These are phyloP conservation scores for Sclerotinia minor DNA, from an alignment of 2,329 filamentous ascomycete species.

Conservation along the genomic window DNA sequence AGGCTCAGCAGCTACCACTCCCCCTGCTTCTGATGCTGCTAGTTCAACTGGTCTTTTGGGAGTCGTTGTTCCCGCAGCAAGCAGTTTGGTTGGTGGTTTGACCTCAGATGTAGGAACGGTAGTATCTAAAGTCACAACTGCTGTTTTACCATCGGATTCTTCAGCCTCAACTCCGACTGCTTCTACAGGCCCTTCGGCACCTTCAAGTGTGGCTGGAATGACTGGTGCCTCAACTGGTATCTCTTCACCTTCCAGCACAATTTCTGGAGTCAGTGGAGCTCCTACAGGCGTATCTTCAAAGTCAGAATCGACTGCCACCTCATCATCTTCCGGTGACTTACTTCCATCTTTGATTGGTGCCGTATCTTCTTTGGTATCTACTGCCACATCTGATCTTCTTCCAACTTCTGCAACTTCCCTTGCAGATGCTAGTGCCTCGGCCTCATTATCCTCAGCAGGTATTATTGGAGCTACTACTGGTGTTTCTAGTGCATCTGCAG, in stretches of 20 bases:
- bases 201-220: not conserved
- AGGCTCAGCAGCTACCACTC: constrained; percentile 24
- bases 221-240: not conserved
- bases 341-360: constrained; percentile 18
- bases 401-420: constrained; percentile 9
- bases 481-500: not conserved
- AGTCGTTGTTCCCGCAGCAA: not conserved
- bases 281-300: constrained; percentile 12
- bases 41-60: constrained; percentile 7
- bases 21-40: not conserved
- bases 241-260: constrained; percentile 1
- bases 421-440: not conserved
- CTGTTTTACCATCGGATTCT: constrained; percentile 6
- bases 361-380: not conserved
- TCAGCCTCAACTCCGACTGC: not conserved
- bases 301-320: not conserved
- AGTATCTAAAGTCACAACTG: constrained; percentile 23
- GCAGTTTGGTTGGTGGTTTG: constrained; percentile 14
- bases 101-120: constrained; percentile 15
- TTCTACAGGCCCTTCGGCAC: not conserved
- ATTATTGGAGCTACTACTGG: no score
- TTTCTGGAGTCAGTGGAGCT: constrained; percentile 6
- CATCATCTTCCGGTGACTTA: constrained; percentile 11
- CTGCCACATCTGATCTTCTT: constrained; percentile 22
- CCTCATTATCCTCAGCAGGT: not conserved